Percentiles rank a stretch among this genome's conserved stretches.
These are phyloP conservation scores for Setaria viridis DNA, from an alignment of 202 grass and related monocot genomes.

Conservation along the genomic window DNA sequence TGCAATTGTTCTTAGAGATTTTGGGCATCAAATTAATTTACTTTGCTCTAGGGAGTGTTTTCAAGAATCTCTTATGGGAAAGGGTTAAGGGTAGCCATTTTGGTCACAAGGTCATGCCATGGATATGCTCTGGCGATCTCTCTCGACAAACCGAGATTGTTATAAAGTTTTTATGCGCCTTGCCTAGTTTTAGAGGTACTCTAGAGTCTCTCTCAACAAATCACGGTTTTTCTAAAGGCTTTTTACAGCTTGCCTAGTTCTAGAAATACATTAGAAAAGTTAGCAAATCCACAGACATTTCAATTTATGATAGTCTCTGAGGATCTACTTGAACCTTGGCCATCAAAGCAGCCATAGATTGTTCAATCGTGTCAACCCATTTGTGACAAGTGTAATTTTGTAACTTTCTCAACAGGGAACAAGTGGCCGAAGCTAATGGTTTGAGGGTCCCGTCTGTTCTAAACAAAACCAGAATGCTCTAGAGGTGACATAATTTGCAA, in stretches of 20 bases:
- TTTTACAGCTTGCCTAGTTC: neutral
- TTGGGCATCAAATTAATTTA: neutral
- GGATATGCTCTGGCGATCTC: neutral
- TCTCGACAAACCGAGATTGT: neutral
- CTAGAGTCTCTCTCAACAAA: neutral
- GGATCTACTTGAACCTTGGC: neutral
- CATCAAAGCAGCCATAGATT: neutral
- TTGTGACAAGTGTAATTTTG: neutral
- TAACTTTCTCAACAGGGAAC: neutral
- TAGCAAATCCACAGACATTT: too few species aligned
- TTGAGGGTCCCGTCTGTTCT: neutral
- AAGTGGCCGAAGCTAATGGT: neutral
- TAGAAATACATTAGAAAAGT: neutral
- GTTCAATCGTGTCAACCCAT: neutral
- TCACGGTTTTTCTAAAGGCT: neutral
- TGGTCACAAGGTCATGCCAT: neutral
- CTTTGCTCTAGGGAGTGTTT: neutral
- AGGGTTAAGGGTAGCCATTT: neutral
- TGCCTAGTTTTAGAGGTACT: neutral
- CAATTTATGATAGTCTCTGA: neutral
- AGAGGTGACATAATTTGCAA: constrained; percentile 7
- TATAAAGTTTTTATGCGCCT: neutral
- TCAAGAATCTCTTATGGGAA: neutral
- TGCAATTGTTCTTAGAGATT: neutral
- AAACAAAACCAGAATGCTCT: constrained; percentile 15